Conservation (phyloP, 1,284 basidiomycete species). For the Leccinum subrobustum region DNA sequence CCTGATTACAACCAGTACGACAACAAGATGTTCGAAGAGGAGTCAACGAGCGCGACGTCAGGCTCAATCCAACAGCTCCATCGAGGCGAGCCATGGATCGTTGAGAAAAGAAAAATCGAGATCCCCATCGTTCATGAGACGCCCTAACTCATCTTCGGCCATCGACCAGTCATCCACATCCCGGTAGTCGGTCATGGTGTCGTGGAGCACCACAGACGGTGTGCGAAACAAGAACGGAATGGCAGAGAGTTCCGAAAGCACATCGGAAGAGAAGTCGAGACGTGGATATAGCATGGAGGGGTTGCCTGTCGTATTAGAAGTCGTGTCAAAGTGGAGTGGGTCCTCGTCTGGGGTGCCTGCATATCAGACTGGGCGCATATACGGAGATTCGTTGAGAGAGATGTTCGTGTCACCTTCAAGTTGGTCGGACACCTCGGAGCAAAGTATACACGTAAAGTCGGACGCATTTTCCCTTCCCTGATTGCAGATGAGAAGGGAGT, state of each 20-base stretch:
- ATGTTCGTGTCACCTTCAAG: constrained; percentile 22
- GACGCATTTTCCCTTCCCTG: constrained; percentile 11
- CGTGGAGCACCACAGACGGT: constrained; percentile 14
- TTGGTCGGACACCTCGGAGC: constrained; percentile 11
- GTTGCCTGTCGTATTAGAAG: background rate
- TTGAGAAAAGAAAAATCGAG: constrained; percentile 34
- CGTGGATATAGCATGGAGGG: background rate
- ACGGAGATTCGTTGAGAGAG: constrained; percentile 6
- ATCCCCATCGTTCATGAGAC: constrained; percentile 21
- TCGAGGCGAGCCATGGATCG: constrained; percentile 14
- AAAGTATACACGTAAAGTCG: constrained; percentile 24
- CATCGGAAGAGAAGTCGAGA: constrained; percentile 17
- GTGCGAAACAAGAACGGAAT: constrained; percentile 33
- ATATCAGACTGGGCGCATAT: constrained; percentile 22
- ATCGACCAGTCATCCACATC: constrained; percentile 12
- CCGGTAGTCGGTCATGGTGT: background rate
- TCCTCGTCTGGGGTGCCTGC: constrained; percentile 9
- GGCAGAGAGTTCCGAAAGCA: constrained; percentile 30
- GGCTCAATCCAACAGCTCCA: constrained; percentile 17
- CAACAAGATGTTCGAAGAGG: background rate
- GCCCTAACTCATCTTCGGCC: constrained; percentile 24
- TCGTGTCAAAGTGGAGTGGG: background rate
- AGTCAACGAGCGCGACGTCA: constrained; percentile 1
- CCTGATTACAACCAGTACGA: background rate
- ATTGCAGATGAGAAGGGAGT: constrained; percentile 17